Evolutionary conservation across 1,284 basidiomycete species (phyloP), one percentile per base, ranked within the genome.

Genomic region (Microbotryomycetes sp.): DNA sequence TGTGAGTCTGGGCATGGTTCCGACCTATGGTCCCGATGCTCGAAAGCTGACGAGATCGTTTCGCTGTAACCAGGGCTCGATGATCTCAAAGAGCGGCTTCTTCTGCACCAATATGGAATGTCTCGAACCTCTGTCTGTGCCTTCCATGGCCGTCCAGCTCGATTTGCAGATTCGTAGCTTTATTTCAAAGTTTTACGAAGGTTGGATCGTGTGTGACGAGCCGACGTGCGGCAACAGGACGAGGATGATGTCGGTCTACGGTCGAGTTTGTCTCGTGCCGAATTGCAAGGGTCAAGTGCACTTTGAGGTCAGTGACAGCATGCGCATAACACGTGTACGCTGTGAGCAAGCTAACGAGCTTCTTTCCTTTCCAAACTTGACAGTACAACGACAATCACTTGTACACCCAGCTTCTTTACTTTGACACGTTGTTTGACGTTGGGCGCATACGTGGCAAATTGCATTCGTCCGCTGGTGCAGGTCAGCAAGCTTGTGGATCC

Each of bases 191-290:
- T 97, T 94, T 76, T 98, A 98, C 74, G 83, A 94, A 70, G 85
- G 85, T 5, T 92, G 88, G 87, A 86, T 83, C 1, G 78, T 88
- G 13, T 99, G 96, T 76, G 82, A 90, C 69, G 94, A 97, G 66
- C 79, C 83, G 29, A 87, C 85, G 2, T 99, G 96, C 73, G 83
- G 83, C 9, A 82, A 85, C 59, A 81, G 85, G 23, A 92, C 92
- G n/a, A 81, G 92, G 26, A 87, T 85, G 81, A 91, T 96, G 85
- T 81, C 88, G 47, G 91, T 97, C 0, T 96, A 93, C 74, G 91
- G 91, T 7, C 82, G 84, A 49, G 79, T 85, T 53, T 97, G 92
- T 73, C 75, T 92, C 62, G 81, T 71, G 15, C 70, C 81, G 51
- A 82, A 78, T 21, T 96, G 92, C 75, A 79, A 73, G 57, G 89